phyloP scores from a whole-genome alignment of 495 filamentous ascomycete genomes.

The Neurospora tetraspora region DNA sequence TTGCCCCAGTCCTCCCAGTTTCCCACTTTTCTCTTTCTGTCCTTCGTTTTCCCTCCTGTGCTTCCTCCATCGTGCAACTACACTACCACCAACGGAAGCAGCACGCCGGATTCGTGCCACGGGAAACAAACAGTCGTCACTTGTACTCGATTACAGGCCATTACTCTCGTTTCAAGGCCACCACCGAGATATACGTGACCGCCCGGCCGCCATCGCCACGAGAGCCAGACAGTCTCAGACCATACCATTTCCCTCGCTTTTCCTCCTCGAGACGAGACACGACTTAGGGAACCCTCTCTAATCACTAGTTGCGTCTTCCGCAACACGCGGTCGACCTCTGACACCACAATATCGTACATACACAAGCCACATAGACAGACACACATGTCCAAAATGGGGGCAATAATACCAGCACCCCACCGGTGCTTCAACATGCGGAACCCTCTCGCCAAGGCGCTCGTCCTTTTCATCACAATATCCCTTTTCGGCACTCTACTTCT shows the following conservation, averaged over 20 bases:
- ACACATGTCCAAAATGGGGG: slow-evolving; percentile 23
- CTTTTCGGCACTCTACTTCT: slow-evolving; percentile 25
- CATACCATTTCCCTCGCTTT: neutral
- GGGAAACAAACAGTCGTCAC: neutral
- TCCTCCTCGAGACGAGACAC: neutral
- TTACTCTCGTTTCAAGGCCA: neutral
- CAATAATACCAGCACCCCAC: slow-evolving; percentile 24
- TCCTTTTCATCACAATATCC: slow-evolving; percentile 26
- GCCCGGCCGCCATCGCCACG: neutral
- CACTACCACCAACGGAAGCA: neutral
- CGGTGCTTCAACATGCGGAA: slow-evolving; percentile 36
- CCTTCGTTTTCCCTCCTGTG: neutral
- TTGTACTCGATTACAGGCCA: neutral
- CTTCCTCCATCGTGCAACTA: neutral
- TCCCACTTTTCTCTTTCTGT: neutral
- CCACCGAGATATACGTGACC: neutral
- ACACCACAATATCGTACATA: neutral
- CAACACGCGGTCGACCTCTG: neutral
- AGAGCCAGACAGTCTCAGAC: neutral
- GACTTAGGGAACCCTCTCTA: neutral
- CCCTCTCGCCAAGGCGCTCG: slow-evolving; percentile 29
- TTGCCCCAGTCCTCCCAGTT: neutral
- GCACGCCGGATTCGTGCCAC: neutral
- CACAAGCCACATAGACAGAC: neutral
- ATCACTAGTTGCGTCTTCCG: neutral